These are phyloP conservation scores for Russula ochroleuca DNA, from an alignment of 768 basidiomycete species.

Conservation along the genomic window DNA sequence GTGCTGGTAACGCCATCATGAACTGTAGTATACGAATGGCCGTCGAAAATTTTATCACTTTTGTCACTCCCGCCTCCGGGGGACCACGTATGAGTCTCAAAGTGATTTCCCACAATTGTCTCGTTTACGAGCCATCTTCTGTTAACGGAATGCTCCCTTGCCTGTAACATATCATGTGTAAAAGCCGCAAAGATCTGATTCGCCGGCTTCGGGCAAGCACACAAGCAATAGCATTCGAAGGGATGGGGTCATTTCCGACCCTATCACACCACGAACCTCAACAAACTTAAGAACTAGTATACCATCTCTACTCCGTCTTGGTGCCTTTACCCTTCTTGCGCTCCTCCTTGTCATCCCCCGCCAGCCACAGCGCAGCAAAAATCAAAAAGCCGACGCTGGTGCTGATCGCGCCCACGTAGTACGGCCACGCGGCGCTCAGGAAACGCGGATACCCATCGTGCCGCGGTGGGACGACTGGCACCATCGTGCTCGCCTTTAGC, in stretches of 20 bases:
- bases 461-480: constrained; percentile 85
- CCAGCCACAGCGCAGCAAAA: constrained; percentile 85
- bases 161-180: too few relatives aligned
- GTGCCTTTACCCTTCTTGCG: constrained; percentile 45
- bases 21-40: too few relatives aligned
- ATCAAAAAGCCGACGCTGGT: constrained; percentile 80
- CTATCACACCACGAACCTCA: background rate
- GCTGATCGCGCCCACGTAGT: constrained; percentile 87
- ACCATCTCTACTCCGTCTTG: constrained; percentile 33
- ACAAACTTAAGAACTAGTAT: background rate
- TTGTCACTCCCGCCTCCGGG: too few relatives aligned
- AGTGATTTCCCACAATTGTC: too few relatives aligned
- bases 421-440: constrained; percentile 93
- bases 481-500: constrained; percentile 66
- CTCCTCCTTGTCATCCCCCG: constrained; percentile 72
- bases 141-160: too few relatives aligned
- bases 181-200: too few relatives aligned
- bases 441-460: constrained; percentile 97
- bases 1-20: too few relatives aligned
- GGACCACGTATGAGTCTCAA: too few relatives aligned
- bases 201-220: background rate
- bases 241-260: background rate
- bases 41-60: too few relatives aligned
- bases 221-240: background rate
- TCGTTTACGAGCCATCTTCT: too few relatives aligned